Evolutionary conservation across 1,284 basidiomycete genomes (phyloP), one percentile per base, ranked within the genome.

Genomic region (Ganoderma sp.): DNA sequence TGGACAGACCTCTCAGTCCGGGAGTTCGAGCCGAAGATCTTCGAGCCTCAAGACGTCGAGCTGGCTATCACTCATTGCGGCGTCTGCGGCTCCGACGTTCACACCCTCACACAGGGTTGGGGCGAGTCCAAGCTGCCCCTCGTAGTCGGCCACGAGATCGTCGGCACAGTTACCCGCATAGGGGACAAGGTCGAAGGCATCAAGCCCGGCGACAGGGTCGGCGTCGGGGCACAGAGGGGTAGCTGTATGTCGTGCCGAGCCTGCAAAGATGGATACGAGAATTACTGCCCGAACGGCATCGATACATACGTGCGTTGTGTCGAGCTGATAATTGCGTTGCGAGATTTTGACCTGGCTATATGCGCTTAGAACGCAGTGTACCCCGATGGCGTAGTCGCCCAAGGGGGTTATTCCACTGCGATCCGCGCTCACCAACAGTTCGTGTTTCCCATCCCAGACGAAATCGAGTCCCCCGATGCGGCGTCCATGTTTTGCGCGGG

Each of bases 401-500:
- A 85, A 68, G 88, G 87, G 64, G 91, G 92, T 9, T 92, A 91
- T 80, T 84, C 87, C 5, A 89, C 87, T 42, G 85, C 84, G 70
- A 86, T 91, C 70, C 86, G 90, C 61, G 89, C 87, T 0, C 86
- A 91, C 73, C 83, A 91, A 74, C 85, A 84, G 69, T 93, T 90
- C 75, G 89, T 90, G 56, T 91, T 92, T 80, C 84, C 85, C 17
- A 86, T 94, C 63, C 91, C 91, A 0, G 85, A 90, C 5, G 82
- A 75, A 12, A 78, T 93, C 65, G 78, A 83, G 48, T 83, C 85
- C 2, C 84, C 85, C 67, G 78, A 87, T 68, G 88, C 80, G 14
- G 81, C 80, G 0, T 81, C 84, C 8, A 85, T 87, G 85, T 77
- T 89, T 41, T 92, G 90, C 75, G 90, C 83, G 5, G 90, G 90